Evolutionary conservation across 108 stramenopile genomes (phyloP).

Genomic region (Schizochytrium sp.): DNA sequence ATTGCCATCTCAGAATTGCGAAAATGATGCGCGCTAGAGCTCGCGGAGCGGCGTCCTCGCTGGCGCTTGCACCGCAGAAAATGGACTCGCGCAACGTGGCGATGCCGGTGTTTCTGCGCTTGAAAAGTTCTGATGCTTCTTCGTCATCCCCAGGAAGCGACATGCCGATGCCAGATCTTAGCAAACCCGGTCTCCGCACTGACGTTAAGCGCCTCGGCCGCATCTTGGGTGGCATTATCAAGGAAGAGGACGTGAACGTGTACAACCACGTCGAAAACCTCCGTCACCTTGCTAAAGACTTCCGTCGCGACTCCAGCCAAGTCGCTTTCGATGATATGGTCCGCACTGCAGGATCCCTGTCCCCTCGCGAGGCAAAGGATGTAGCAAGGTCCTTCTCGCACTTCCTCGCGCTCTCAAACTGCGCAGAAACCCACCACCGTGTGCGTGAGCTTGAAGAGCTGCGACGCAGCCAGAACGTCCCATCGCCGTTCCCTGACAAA

Average conservation of each 20-base stretch:
- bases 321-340: constrained; percentile 65
- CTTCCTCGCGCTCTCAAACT: constrained; percentile 74
- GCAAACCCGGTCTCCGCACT: not conserved
- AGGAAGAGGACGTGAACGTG: constrained; percentile 22
- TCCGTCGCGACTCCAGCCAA: constrained; percentile 62
- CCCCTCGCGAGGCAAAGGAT: constrained; percentile 58
- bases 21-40: too few relatives aligned
- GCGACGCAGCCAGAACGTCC: not conserved
- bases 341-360: constrained; percentile 49
- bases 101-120: too few relatives aligned
- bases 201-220: constrained; percentile 59
- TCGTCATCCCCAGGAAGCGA: too few relatives aligned
- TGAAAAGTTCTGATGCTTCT: too few relatives aligned
- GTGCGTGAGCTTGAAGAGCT: constrained; percentile 54
- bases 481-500: constrained; percentile 67
- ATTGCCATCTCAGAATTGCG: too few relatives aligned
- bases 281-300: constrained; percentile 58
- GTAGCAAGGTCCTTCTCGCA: constrained; percentile 71
- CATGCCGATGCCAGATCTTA: too few relatives aligned
- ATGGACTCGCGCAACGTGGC: too few relatives aligned
- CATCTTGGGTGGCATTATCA: constrained; percentile 45
- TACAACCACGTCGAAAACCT: constrained; percentile 59
- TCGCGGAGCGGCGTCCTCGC: too few relatives aligned
- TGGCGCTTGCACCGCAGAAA: too few relatives aligned
- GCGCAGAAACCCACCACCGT: constrained; percentile 72